Evolutionary conservation across 116 monocot genomes (phyloP).

Genomic region (Phalaenopsis hybrid): DNA sequence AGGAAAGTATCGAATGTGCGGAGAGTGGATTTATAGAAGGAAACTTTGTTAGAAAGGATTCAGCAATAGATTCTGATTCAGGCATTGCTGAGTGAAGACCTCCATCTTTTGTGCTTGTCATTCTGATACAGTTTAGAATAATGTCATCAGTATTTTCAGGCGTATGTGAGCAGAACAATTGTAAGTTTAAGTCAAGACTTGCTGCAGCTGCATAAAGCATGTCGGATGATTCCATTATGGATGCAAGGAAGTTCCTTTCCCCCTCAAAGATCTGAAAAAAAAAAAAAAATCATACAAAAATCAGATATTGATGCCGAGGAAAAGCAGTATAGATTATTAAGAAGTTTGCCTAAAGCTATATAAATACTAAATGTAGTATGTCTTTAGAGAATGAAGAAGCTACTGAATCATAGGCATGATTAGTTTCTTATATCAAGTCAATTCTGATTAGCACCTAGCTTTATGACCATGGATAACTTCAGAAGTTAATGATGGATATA

Average conservation of each 20-base stretch:
- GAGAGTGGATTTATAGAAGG: slow-evolving; percentile 88
- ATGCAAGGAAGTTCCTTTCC: slow-evolving; percentile 51
- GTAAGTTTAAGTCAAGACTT: slow-evolving; percentile 70
- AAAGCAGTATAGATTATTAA: neutral
- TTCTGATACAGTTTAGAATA: slow-evolving; percentile 68
- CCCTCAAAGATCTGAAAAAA: slow-evolving; percentile 81
- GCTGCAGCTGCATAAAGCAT: slow-evolving; percentile 86
- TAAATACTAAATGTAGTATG: neutral
- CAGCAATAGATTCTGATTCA: slow-evolving; percentile 79
- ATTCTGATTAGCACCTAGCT: neutral
- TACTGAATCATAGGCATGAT: neutral
- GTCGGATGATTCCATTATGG: slow-evolving; percentile 86
- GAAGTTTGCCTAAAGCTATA: too few relatives aligned
- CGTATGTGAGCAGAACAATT: slow-evolving; percentile 76
- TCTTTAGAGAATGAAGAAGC: neutral
- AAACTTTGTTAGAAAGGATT: slow-evolving; percentile 84
- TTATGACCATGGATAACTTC: neutral
- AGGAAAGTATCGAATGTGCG: slow-evolving; percentile 79
- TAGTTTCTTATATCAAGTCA: neutral
- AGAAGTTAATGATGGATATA: neutral
- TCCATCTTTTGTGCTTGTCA: slow-evolving; percentile 19
- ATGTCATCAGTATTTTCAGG: slow-evolving; percentile 84
- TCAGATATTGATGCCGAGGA: neutral
- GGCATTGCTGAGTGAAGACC: slow-evolving; percentile 61
- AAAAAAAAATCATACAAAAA: neutral